Evolutionary conservation across 345 rosid genomes (phyloP), one percentile per base, ranked within the genome.

Genomic region (Firmiana major): DNA sequence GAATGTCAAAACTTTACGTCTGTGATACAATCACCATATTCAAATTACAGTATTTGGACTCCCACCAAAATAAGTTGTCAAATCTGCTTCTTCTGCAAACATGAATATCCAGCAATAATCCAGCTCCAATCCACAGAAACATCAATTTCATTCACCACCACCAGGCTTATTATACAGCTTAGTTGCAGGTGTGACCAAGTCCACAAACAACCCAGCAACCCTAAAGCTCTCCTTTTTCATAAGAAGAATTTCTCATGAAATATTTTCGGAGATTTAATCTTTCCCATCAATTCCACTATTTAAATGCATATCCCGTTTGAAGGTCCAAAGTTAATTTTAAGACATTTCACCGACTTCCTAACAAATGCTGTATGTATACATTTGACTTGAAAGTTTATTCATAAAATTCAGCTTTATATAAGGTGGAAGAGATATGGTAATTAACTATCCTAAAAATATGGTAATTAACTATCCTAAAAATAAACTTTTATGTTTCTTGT

Each of bases 371-470:
- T 5, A 1, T 10, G 22, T 36, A 55, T 38, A 9, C 24, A 24
- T 26, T 42, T 43, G 1, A 3, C 66, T 15, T 59, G 55, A 24
- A 74, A 57, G 54, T 16, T 55, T 21, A 36, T 22, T 22, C 3
- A 60, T 60, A 60, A 26, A 62, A 28, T 38, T 22, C 53, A 57
- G 3, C 9, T 71, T 53, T 21, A 38, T 31, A 58, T 21, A 21
- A 15, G 22, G 73, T 73, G 59, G 51, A 38, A 43, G 43, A 5
- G 46, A 60, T n/a, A n/a, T n/a, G n/a, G 34, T 3, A 75, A 63
- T 51, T 45, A 21, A 55, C 67, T 66, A 28, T 77, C 70, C 49
- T n/a, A n/a, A n/a, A n/a, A n/a, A n/a, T n/a, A n/a, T n/a, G n/a
- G n/a, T n/a, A n/a, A n/a, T n/a, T n/a, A n/a, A n/a, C n/a, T n/a